These are phyloP conservation scores for Chaetoceros muelleri DNA, from an alignment of 108 stramenopile genomes.

Conservation along the genomic window DNA sequence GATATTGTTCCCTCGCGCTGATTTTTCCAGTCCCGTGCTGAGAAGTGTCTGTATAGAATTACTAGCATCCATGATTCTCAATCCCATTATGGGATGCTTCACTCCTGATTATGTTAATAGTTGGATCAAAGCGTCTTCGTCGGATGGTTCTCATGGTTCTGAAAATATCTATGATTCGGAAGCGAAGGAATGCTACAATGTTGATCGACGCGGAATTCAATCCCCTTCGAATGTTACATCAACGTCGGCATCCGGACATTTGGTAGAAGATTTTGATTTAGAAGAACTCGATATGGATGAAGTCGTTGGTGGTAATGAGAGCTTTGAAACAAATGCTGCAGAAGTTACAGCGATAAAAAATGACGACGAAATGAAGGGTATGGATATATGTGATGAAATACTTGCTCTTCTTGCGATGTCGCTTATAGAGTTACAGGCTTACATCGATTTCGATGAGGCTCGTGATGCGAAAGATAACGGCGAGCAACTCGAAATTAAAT, in stretches of 20 bases:
- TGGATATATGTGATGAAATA: slow-evolving; percentile 22
- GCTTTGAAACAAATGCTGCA: slow-evolving; percentile 5
- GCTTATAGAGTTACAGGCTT: slow-evolving; percentile 42
- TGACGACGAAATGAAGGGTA: slow-evolving; percentile 4
- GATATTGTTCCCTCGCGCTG: slow-evolving; percentile 40
- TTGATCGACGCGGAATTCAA: too few species aligned
- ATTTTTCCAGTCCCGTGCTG: slow-evolving; percentile 50
- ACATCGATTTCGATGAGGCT: slow-evolving; percentile 49
- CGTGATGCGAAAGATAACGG: slow-evolving; percentile 25
- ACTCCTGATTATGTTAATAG: slow-evolving; percentile 57
- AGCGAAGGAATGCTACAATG: too few species aligned
- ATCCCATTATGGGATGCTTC: slow-evolving; percentile 63
- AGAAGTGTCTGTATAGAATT: slow-evolving; percentile 57
- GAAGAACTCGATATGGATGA: slow-evolving; percentile 22
- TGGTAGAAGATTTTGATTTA: not conserved
- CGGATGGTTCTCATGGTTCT: slow-evolving; percentile 3
- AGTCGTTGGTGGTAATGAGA: slow-evolving; percentile 18
- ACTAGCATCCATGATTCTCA: slow-evolving; percentile 42
- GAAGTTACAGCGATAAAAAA: slow-evolving; percentile 2
- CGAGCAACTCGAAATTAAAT: slow-evolving; percentile 35
- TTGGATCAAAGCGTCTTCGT: slow-evolving; percentile 20
- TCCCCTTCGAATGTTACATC: not conserved
- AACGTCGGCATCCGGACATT: not conserved
- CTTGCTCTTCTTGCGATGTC: slow-evolving; percentile 40
- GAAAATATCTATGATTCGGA: not conserved